phyloP scores from a whole-genome alignment of 208 protist genomes.

The Leptomonas pyrrhocoris region DNA sequence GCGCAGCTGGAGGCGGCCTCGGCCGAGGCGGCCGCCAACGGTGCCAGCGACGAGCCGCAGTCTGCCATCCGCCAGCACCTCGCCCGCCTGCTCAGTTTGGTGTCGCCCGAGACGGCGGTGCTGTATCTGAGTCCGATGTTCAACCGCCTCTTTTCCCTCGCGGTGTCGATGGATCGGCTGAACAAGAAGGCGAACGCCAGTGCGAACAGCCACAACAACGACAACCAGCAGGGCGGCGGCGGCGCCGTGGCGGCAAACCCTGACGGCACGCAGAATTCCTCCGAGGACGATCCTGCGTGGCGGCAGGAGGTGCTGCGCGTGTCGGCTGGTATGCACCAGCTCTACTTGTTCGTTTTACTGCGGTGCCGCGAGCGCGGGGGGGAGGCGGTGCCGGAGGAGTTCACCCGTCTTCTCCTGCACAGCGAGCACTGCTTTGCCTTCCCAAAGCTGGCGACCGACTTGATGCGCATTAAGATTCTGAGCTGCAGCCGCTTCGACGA shows the following conservation, averaged over 20 bases:
- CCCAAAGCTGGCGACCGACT: conserved; percentile 64
- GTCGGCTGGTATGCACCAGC: conserved; percentile 71
- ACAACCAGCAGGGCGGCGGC: conserved; percentile 10
- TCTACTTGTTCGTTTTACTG: conserved; percentile 82
- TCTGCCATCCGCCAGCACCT: conserved; percentile 61
- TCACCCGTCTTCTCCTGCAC: conserved; percentile 79
- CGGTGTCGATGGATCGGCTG: conserved; percentile 53
- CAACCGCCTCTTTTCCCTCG: conserved; percentile 63
- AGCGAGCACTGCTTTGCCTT: conserved; percentile 64
- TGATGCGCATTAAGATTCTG: conserved; percentile 92
- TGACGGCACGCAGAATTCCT: conserved; percentile 21
- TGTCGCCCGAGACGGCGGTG: conserved; percentile 79
- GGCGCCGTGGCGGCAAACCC: conserved; percentile 15
- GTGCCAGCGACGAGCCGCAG: conserved; percentile 40
- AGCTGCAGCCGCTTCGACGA: conserved; percentile 85
- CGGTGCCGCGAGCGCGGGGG: conserved; percentile 68
- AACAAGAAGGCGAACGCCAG: conserved; percentile 43
- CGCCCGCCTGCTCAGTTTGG: conserved; percentile 61
- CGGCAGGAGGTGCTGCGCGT: conserved; percentile 48
- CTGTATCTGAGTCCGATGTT: conserved; percentile 73
- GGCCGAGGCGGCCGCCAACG: neutral
- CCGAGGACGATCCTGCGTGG: conserved; percentile 26
- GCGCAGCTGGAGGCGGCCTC: conserved; percentile 52
- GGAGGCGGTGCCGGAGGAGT: conserved; percentile 71
- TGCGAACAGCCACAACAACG: conserved; percentile 21